Evolutionary conservation across 352 stramenopile genomes (phyloP).

Genomic region (Phytophthora europaea): DNA sequence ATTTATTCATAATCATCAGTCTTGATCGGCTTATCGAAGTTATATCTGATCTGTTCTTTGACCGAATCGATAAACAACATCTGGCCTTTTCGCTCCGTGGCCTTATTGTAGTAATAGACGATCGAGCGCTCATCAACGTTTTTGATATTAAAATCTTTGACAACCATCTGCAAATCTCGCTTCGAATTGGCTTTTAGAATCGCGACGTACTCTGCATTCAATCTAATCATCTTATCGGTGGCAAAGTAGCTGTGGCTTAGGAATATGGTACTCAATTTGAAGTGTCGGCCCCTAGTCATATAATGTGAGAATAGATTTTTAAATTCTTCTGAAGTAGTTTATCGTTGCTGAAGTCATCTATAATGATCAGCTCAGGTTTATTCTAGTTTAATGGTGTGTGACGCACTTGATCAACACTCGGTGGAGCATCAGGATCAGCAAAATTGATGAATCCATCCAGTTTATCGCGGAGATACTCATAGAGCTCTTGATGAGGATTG

Average conservation of each 20-base stretch:
- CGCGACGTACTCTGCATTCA: no score
- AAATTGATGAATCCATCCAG: slow-evolving; percentile 12
- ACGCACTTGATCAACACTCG: background rate
- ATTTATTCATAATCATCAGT: background rate
- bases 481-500: background rate
- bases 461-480: background rate
- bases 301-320: slow-evolving; percentile 17
- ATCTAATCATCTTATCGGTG: no score
- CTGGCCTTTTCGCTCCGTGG: no score
- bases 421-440: background rate
- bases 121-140: no score
- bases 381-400: background rate
- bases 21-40: no score
- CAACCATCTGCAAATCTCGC: background rate
- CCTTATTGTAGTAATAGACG: no score
- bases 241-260: no score
- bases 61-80: no score
- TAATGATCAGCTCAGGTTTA: background rate
- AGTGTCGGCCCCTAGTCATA: background rate
- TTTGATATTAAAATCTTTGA: background rate
- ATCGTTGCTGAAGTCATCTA: background rate
- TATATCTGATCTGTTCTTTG: no score
- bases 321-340: slow-evolving; percentile 14
- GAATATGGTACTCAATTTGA: no score
- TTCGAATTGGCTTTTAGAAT: background rate